These are phyloP conservation scores for Oryza officinalis DNA, from an alignment of 176 grass and related monocot genomes.

Conservation along the genomic window DNA sequence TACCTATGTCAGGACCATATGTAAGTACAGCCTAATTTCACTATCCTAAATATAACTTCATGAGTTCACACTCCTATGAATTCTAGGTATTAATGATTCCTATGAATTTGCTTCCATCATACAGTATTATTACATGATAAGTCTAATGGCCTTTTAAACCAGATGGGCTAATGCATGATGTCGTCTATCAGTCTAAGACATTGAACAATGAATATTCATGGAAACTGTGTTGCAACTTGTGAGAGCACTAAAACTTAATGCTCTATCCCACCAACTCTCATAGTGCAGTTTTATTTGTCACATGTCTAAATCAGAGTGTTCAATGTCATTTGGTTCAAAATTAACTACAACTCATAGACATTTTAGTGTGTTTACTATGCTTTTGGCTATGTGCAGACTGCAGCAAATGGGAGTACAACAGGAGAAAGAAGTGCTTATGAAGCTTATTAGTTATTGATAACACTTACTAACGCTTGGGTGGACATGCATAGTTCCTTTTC, in stretches of 20 bases:
- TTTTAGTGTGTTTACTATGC: neutral
- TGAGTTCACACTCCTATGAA: neutral
- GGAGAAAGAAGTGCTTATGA: constrained; percentile 1
- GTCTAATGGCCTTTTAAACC: constrained; percentile 1
- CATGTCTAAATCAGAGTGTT: constrained; percentile 1
- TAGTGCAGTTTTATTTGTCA: neutral
- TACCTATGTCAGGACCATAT: neutral
- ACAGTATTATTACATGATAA: constrained; percentile 1
- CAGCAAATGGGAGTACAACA: neutral
- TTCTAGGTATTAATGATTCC: constrained; percentile 2
- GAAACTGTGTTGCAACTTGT: neutral
- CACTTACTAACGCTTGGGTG: constrained; percentile 52
- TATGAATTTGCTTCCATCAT: neutral
- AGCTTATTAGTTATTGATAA: neutral
- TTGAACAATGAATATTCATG: neutral
- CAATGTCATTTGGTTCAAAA: neutral
- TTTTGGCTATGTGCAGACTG: neutral
- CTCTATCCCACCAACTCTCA: constrained; percentile 9
- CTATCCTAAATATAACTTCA: neutral
- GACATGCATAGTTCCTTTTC: constrained; percentile 18
- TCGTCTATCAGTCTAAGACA: neutral
- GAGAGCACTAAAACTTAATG: neutral
- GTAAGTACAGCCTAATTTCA: neutral
- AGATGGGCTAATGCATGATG: neutral
- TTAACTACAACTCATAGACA: neutral